A percentile compares a stretch with the other conserved stretches of the same genome.
These are phyloP conservation scores for Fusarium foetens DNA, from an alignment of 2,329 filamentous ascomycete genomes.

Conservation along the genomic window DNA sequence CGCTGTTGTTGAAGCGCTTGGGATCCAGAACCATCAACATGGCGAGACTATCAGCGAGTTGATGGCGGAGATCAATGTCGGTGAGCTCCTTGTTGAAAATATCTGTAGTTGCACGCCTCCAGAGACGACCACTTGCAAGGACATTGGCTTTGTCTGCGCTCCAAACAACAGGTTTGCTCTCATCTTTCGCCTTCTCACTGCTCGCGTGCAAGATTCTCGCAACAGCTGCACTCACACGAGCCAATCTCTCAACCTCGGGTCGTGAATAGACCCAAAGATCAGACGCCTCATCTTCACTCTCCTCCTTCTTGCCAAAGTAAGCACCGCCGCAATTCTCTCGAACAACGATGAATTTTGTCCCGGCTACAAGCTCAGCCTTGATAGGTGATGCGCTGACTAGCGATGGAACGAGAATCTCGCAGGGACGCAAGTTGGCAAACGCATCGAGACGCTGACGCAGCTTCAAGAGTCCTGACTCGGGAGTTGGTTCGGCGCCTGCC, in stretches of 20 bases:
- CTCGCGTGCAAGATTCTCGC: constrained; percentile 49
- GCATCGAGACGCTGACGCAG: constrained; percentile 55
- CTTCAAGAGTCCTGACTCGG: constrained; percentile 56
- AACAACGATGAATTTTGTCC: constrained; percentile 60
- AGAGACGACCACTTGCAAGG: constrained; percentile 60
- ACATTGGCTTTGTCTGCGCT: constrained; percentile 65
- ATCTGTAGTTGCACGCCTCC: constrained; percentile 56
- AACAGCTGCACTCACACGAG: constrained; percentile 58
- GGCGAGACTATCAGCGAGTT: constrained; percentile 59
- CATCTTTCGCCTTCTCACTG: constrained; percentile 37
- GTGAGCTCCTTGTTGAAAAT: constrained; percentile 56
- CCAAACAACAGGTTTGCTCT: constrained; percentile 54
- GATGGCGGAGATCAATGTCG: constrained; percentile 55
- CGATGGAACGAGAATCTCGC: constrained; percentile 56
- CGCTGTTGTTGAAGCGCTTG: constrained; percentile 56
- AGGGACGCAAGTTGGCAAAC: constrained; percentile 63
- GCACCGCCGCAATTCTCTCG: constrained; percentile 62
- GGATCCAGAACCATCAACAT: constrained; percentile 61
- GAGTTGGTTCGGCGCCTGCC: constrained; percentile 53
- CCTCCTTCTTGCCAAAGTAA: constrained; percentile 60
- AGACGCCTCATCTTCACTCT: constrained; percentile 55
- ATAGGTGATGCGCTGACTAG: constrained; percentile 55
- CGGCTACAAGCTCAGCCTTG: constrained; percentile 56
- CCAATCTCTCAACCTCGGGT: constrained; percentile 58
- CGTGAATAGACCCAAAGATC: constrained; percentile 60